Base-by-base conservation (phyloP, 2,329 filamentous ascomycete genomes). In the Trichoderma breve region DNA sequence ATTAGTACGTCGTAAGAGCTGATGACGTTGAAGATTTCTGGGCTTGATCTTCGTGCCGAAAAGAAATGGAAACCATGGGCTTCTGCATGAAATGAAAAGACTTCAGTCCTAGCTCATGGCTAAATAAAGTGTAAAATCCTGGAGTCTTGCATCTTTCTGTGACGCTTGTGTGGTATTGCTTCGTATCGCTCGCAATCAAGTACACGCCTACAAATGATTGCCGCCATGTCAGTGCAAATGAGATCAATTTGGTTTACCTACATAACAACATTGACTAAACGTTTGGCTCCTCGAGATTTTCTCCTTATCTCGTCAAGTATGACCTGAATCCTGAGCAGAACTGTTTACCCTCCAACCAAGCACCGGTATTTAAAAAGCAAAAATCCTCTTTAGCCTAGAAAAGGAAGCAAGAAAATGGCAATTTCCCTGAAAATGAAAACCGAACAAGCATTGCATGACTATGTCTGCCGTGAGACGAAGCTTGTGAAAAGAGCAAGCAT, bases 351-450 rank as follows among this genome's bases (percentile, higher is more conserved):
- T n/a, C 36, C 66, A 60, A 60, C 43, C 36, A n/a, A 26, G 34
- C 55, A 51, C 21, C 43, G 7, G 21, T 69, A 69, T 69, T 32
- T 69, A 34, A 69, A 43, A 61, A 69, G 66, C 66, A 51, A 69
- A 66, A 32, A 32, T 69, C 32, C 55, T 32, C 34, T 26, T 47
- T 69, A 61, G 55, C 66, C 66, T 69, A 69, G 55, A 69, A 69
- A 57, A 51, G 7, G 26, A 47, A 67, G 64, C 64, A 60, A 69
- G 24, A 60, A 47, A 60, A 51, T 24, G 26, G 32, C 21, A 9
- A 11, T 21, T 60, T 58, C 58, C 57, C n/a, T 26, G n/a, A 62
- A 62, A 53, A 28, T 2, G 6, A 8, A 14, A 47, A 60, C 18
- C 18, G n/a, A 21, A 51, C 47, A 51, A 51, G n/a, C 47, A 24